Percentiles rank a stretch among this genome's conserved stretches.
These are phyloP conservation scores for Boletus rufocinnamomeus DNA, from an alignment of 768 basidiomycete genomes.

Conservation along the genomic window DNA sequence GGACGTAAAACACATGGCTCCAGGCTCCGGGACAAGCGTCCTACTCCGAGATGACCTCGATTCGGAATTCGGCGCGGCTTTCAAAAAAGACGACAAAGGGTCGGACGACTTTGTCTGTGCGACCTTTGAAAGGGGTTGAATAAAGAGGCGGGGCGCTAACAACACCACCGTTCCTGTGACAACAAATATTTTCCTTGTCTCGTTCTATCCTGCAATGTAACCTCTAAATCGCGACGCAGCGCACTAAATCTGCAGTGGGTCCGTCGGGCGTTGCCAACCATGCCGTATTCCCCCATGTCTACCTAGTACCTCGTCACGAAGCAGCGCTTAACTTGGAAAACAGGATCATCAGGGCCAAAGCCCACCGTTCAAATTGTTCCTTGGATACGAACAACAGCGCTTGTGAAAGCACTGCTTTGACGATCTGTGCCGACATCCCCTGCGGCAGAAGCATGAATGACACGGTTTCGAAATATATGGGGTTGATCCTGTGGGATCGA, in stretches of 20 bases:
- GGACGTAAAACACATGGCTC: background rate
- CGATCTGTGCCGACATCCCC: slow-evolving; percentile 97
- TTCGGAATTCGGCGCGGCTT: background rate
- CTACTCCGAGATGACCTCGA: background rate
- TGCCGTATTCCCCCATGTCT: background rate
- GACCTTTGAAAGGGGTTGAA: background rate
- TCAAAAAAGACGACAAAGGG: background rate
- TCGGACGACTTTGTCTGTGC: background rate
- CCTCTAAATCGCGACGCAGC: background rate
- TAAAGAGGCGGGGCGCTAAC: background rate
- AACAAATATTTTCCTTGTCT: background rate
- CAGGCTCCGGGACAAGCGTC: background rate
- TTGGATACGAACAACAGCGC: slow-evolving; percentile 96
- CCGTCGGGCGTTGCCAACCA: background rate
- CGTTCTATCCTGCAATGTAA: background rate
- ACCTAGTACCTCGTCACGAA: slow-evolving; percentile 3
- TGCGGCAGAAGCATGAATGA: slow-evolving; percentile 31
- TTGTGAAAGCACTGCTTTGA: slow-evolving; percentile 94
- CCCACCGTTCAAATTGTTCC: slow-evolving; percentile 93
- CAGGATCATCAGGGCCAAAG: slow-evolving; percentile 67
- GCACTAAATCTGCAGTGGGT: no score
- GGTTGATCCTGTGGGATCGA: background rate
- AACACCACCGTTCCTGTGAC: background rate
- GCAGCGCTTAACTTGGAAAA: slow-evolving; percentile 36
- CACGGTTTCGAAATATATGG: background rate